Base-by-base conservation (phyloP, 2,329 filamentous ascomycete species). In the Arthrobotrys sphaeroides region DNA sequence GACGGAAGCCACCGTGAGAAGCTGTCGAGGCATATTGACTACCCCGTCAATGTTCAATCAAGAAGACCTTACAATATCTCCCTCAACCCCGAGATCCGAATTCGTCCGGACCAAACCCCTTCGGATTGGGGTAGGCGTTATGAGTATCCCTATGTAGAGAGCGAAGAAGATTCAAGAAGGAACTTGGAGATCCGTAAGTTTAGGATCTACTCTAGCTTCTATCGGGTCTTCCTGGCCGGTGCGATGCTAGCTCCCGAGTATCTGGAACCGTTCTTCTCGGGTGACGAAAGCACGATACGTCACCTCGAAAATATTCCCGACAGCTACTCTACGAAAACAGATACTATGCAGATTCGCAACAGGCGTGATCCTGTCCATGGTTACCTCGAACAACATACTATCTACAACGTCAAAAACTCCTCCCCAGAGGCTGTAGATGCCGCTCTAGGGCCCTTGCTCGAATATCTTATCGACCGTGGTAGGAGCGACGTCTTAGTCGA, bases 191-290 rank as follows among this genome's bases (percentile, higher is more conserved):
- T 60, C 12, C 33, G 18, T 9, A 43, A 43, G 33, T 20, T 28
- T 9, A 24, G 55, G 18, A 22, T 60, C 7, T 60, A 42, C 36
- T 60, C 55, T 7, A 60, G 55, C 33, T 42, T 60, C 16, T 60
- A 60, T 36, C 55, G 55, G 20, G 55, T 60, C 3, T 43, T 60
- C 55, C 38, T 60, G 1, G 55, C 55, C 2, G 55, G 55, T 33
- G 55, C 55, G 4, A 60, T 60, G 36, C 22, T 60, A 18, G 38
- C 55, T 18, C 24, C n/a, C 16, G 20, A 18, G 7, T 60, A 43
- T 60, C 18, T 43, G 18, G 22, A 42, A 18, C 33, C 12, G 2
- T 18, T 42, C 13, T 18, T 60, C 36, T 28, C 55, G 6, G 45
- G 45, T 26, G 3, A 51, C 12, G n/a, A 51, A 31, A 51, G 20